Conservation (phyloP, 2,329 filamentous ascomycete species). For the Trichophyton benhamiae region DNA sequence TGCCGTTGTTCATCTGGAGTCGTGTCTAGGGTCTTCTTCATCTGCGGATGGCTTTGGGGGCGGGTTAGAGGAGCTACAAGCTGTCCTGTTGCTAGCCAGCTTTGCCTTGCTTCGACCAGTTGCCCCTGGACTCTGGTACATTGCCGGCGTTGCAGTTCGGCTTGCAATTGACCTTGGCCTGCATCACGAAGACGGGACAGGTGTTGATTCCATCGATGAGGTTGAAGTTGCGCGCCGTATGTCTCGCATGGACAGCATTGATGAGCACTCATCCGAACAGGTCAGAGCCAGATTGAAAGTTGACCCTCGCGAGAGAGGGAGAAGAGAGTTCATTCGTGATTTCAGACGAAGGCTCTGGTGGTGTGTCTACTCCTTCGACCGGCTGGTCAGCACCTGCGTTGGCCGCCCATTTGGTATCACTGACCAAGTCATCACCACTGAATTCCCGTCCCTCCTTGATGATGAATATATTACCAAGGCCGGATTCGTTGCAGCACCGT, state of each 20-base stretch:
- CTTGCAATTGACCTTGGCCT: slow-evolving; percentile 83
- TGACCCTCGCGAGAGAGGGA: slow-evolving; percentile 47
- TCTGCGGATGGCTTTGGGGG: slow-evolving; percentile 59
- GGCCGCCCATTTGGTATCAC: slow-evolving; percentile 86
- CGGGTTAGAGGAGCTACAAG: slow-evolving; percentile 84
- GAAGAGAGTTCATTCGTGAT: slow-evolving; percentile 74
- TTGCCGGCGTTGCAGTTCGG: slow-evolving; percentile 83
- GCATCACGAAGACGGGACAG: slow-evolving; percentile 78
- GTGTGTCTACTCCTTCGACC: slow-evolving; percentile 90
- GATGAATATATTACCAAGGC: slow-evolving; percentile 74
- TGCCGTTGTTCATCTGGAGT: slow-evolving; percentile 81
- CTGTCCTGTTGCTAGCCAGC: slow-evolving; percentile 78
- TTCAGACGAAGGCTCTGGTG: slow-evolving; percentile 82
- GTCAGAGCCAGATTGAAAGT: slow-evolving; percentile 24
- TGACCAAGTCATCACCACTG: slow-evolving; percentile 92
- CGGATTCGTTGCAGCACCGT: slow-evolving; percentile 54
- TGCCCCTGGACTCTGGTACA: slow-evolving; percentile 92
- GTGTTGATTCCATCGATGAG: slow-evolving; percentile 40
- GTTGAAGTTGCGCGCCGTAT: slow-evolving; percentile 19
- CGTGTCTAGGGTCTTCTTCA: slow-evolving; percentile 59
- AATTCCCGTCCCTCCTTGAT: slow-evolving; percentile 80
- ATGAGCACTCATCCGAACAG: slow-evolving; percentile 4
- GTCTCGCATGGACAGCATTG: slow-evolving; percentile 8
- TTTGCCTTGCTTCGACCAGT: slow-evolving; percentile 86
- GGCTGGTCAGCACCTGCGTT: slow-evolving; percentile 89